Base-by-base conservation (phyloP, 768 basidiomycete species). In the Lactarius tabidus region DNA sequence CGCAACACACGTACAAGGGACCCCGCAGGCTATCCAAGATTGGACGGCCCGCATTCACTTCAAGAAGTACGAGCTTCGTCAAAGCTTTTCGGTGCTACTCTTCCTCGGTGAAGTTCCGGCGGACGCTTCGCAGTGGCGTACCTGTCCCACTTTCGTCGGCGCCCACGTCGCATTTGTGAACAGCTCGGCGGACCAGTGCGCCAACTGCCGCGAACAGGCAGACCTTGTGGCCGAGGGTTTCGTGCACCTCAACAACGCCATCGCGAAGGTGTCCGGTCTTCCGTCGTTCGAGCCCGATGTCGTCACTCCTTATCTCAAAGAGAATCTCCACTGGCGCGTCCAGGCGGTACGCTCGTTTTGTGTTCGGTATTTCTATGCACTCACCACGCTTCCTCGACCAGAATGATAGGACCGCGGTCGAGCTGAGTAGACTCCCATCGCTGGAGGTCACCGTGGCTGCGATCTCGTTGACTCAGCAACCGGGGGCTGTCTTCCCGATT, bases 71-170 rank as follows among this genome's bases (percentile, higher is more conserved):
- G 81, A 78, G 65, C 67, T 82, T 38, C 77, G 77, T 3, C 59
- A 72, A 5, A 79, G 79, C 71, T 83, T 81, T 69, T 72, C 73
- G 23, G 74, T 84, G 31, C 70, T 79, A n/a, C 65, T 85, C 58
- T 84, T 84, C 79, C 72, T 85, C 9, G 82, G 81, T 3, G 66
- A 64, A 6, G 77, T 78, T 20, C 78, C 78, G 17, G 74, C 71
- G 28, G 75, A 82, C 57, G 72, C 76, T 7, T 63, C 65, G 9
- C 67, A 78, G 18, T 83, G 81, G 81, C 72, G 69, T 48, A 63
- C 69, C 8, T 71, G 72, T 64, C 65, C 72, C 2, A 71, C 73
- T 59, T 78, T 78, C 66, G 79, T 82, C 45, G 83, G 81, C 23
- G 72, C 77, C 1, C 78, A 80, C 70, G 71, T 75, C 63, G 78